Evolutionary conservation across 768 basidiomycete genomes (phyloP), one percentile per base, ranked within the genome.

Genomic region (Trametes sanguinea): DNA sequence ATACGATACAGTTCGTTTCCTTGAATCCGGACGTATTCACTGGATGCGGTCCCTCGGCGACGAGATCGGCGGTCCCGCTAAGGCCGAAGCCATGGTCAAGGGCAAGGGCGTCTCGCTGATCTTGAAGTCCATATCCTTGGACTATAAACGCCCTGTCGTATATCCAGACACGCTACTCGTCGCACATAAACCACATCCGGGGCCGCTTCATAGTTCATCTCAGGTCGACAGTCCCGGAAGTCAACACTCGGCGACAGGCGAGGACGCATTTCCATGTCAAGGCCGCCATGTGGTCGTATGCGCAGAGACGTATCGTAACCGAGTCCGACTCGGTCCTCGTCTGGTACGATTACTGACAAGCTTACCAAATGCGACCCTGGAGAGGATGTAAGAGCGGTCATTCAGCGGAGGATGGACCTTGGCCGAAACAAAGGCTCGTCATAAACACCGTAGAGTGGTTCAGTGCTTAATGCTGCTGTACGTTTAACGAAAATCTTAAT

Each of bases 341-440:
- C 8, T 92, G 90, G 90, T 92, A 90, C 62, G 86, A 92, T 70
- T 91, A 92, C n/a, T 64, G 86, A 89, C 58, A 76, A 65, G 16
- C 78, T 89, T 55, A 79, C 74, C 72, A 91, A 89, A 72, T 84
- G 83, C 62, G 80, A 82, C 66, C 88, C 89, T 6, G 85, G 83
- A 0, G 80, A 84, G 59, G 76, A 77, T 39, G 73, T 76, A 4
- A 75, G 76, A 69, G 74, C 76, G 37, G 75, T 75, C 6, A 47
- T 76, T n/a, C 52, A 68, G 27, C 59, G 68, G 37, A 61, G 74
- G 52, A 73, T 73, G 64, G 40, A 48, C 9, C 54, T 64, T 6
- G 35, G 54, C 40, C 35, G 52, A 17, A 16, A 22, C 16, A 22
- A 10, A 9, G 37, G 47, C 27, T 42, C 46, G 5, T 32, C 22